Percentiles rank a stretch among this genome's conserved stretches.
Evolutionary conservation across 2,329 filamentous ascomycete genomes (phyloP).

Genomic region (Colletotrichum limetticola): DNA sequence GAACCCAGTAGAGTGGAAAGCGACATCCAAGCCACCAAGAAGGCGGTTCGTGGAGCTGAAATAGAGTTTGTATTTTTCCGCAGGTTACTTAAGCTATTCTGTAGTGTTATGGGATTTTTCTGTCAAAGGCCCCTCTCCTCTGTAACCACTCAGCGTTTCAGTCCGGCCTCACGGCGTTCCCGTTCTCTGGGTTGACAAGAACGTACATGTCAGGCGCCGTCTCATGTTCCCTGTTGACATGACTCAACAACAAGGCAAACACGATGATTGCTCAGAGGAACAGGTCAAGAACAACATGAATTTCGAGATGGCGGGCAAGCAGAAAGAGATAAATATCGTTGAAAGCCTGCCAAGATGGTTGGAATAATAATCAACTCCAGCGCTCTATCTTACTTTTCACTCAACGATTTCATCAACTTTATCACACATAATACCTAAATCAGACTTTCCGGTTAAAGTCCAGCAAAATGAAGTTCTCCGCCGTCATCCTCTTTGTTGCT

Average conservation of each 20-base stretch:
- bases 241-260: background rate
- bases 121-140: background rate
- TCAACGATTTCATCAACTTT: background rate
- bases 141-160: conserved; percentile 23
- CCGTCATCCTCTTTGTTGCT: conserved; percentile 18
- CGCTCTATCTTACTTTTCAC: background rate
- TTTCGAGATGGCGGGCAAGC: background rate
- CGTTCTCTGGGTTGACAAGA: background rate
- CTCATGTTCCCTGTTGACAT: background rate
- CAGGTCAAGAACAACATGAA: background rate
- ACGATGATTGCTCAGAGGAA: background rate
- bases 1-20: too few species aligned
- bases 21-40: background rate
- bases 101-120: background rate
- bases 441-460: conserved; percentile 22
- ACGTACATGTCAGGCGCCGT: background rate
- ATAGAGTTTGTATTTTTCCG: background rate
- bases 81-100: background rate
- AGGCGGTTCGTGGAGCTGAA: background rate
- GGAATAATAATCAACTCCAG: background rate
- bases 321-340: conserved; percentile 1
- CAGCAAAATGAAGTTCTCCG: conserved; percentile 25
- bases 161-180: background rate
- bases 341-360: too few species aligned
- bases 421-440: background rate